A percentile compares a stretch with the other conserved stretches of the same genome.
phyloP scores from a whole-genome alignment of 2,329 filamentous ascomycete genomes.

The Xylariomycetidae sp. region DNA sequence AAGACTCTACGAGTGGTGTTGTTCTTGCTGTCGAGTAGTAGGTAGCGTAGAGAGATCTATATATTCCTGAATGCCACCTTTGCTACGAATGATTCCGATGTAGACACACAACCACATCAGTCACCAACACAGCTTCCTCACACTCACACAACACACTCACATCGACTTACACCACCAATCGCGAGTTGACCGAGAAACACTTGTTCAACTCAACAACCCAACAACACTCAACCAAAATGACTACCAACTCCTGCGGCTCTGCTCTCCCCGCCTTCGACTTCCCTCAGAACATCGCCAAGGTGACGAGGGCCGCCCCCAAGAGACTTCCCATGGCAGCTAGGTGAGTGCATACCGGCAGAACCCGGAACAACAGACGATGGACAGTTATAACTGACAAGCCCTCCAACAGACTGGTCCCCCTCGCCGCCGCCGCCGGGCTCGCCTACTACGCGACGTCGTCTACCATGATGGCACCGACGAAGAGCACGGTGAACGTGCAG shows the following conservation, averaged over 20 bases:
- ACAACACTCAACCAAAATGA: no score
- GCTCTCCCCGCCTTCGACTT: constrained; percentile 5
- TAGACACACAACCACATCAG: no score
- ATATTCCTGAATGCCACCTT: no score
- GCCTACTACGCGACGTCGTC: background rate
- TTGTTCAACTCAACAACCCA: no score
- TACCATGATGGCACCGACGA: background rate
- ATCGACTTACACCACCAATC: no score
- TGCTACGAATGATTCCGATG: no score
- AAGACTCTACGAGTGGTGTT: no score
- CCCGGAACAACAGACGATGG: background rate
- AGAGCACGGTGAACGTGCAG: background rate
- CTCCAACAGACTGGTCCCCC: constrained; percentile 1
- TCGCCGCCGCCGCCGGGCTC: constrained; percentile 3
- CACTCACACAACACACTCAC: no score
- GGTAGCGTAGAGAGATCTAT: no score
- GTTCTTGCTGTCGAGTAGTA: no score
- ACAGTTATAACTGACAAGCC: background rate
- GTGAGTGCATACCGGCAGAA: background rate
- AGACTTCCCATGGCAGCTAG: constrained; percentile 1
- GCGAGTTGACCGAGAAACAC: no score
- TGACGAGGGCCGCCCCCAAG: background rate
- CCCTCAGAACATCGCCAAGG: constrained; percentile 3
- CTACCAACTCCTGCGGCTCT: constrained; percentile 11
- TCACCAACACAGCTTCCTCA: no score